Base-by-base conservation (phyloP, 495 filamentous ascomycete species). In the Lophiostoma macrostomum region DNA sequence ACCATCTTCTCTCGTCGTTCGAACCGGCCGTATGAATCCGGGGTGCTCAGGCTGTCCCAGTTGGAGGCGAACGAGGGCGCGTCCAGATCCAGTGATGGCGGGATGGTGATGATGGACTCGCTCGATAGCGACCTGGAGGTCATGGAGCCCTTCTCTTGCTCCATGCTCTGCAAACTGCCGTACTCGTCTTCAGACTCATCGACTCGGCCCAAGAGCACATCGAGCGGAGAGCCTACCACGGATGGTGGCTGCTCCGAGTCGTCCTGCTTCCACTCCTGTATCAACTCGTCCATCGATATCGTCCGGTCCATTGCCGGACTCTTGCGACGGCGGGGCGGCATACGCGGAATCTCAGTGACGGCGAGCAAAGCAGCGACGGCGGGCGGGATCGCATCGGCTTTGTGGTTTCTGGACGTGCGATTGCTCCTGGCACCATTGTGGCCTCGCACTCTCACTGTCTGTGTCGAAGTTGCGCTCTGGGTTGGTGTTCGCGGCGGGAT, bases 331-430 rank as follows among this genome's bases (percentile, higher is more conserved):
- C 60, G 58, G 38, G 50, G 41, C 13, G 64, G 61, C 35, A 65
- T 69, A 4, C 42, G 63, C 10, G 72, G 72, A 20, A 74, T 74
- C 22, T 58, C 43, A 4, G 71, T 74, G 12, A 74, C 61, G 34
- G 72, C 72, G 5, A 74, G 64, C 28, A 74, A 48, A 6, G 72
- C 72, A 13, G 72, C 72, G 10, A 74, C 72, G 7, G 72, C 67
- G 2, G 72, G 69, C 16, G 70, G 70, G 4, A 73, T 58, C 0
- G 64, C 66, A 45, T 61, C 58, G 5, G 64, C 44, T 30, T 61
- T 62, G 56, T 74, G 71, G 16, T 50, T 56, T 12, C 38, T 39
- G 0, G 50, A 38, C 11, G 37, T 29, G n/a, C 43, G 44, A 5
- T 18, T 16, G 10, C 44, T 16, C 36, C 58, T 55, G 18, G 37